phyloP scores from a whole-genome alignment of 331 rosid genomes.

The Malus hybrid region DNA sequence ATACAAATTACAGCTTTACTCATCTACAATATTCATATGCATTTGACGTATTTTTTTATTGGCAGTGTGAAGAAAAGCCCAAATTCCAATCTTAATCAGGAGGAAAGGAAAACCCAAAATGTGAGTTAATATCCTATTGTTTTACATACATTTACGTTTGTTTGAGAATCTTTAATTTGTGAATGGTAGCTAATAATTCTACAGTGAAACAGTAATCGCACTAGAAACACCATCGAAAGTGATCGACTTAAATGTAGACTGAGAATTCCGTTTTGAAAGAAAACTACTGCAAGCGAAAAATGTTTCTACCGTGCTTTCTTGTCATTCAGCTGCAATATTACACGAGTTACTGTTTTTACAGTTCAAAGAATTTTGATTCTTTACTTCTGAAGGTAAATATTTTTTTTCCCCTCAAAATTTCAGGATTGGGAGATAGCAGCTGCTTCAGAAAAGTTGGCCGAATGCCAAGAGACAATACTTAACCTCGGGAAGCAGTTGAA shows the following conservation, averaged over 20 bases:
- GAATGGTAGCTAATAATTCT: background rate
- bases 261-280: background rate
- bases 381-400: background rate
- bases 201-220: background rate
- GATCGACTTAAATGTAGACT: background rate
- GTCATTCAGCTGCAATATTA: background rate
- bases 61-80: conserved; percentile 47
- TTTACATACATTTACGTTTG: background rate
- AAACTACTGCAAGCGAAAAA: background rate
- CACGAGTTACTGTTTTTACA: background rate
- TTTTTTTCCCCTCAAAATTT: conserved; percentile 14
- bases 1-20: background rate
- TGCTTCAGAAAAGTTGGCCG: conserved; percentile 90
- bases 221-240: background rate
- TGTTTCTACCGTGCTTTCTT: background rate
- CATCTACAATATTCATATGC: conserved; percentile 2
- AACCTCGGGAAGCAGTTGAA: conserved; percentile 90
- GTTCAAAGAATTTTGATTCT: background rate
- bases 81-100: conserved; percentile 21
- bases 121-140: conserved; percentile 44
- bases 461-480: conserved; percentile 91
- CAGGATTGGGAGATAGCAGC: conserved; percentile 88
- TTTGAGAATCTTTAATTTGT: background rate
- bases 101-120: conserved; percentile 47
- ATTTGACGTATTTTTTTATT: conserved; percentile 8